Conservation (phyloP, 1,284 basidiomycete species). For the Sporisorium iseilematis-ciliati region DNA sequence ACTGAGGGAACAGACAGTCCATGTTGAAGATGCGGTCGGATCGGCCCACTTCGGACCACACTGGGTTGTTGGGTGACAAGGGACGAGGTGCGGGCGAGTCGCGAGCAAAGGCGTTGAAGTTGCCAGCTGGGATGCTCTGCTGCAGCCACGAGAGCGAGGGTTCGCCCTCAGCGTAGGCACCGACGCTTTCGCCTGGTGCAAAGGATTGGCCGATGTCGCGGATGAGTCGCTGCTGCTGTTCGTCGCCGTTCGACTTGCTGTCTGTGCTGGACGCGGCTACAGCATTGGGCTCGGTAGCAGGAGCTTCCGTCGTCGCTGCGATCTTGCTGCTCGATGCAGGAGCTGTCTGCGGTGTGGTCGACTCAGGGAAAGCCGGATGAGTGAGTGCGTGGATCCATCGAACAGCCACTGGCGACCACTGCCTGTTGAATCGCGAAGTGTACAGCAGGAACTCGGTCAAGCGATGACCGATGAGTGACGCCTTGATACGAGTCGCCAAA, state of each 20-base stretch:
- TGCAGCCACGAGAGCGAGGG: constrained; percentile 26
- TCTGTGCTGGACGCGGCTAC: not conserved
- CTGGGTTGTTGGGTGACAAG: constrained; percentile 33
- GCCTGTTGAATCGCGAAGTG: constrained; percentile 43
- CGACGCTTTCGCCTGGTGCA: constrained; percentile 19
- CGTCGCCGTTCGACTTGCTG: constrained; percentile 51
- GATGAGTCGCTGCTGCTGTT: constrained; percentile 36
- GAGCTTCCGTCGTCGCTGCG: constrained; percentile 34
- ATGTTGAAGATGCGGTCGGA: constrained; percentile 68
- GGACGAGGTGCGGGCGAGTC: constrained; percentile 42
- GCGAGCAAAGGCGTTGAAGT: constrained; percentile 29
- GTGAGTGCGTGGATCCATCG: constrained; percentile 52
- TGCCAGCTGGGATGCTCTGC: constrained; percentile 27
- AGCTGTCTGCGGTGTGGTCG: not conserved
- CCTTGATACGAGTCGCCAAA: constrained; percentile 32
- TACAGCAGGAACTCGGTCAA: constrained; percentile 50
- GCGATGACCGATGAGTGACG: constrained; percentile 41
- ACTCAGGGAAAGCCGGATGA: constrained; percentile 37
- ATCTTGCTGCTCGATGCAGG: constrained; percentile 13
- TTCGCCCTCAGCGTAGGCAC: constrained; percentile 30
- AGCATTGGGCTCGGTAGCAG: constrained; percentile 68
- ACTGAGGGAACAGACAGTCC: constrained; percentile 69
- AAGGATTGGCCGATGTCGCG: constrained; percentile 37
- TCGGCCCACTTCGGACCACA: constrained; percentile 53
- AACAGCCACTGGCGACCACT: constrained; percentile 34